Base-by-base conservation (phyloP, 768 basidiomycete species). In the Cantharellus anzutake region DNA sequence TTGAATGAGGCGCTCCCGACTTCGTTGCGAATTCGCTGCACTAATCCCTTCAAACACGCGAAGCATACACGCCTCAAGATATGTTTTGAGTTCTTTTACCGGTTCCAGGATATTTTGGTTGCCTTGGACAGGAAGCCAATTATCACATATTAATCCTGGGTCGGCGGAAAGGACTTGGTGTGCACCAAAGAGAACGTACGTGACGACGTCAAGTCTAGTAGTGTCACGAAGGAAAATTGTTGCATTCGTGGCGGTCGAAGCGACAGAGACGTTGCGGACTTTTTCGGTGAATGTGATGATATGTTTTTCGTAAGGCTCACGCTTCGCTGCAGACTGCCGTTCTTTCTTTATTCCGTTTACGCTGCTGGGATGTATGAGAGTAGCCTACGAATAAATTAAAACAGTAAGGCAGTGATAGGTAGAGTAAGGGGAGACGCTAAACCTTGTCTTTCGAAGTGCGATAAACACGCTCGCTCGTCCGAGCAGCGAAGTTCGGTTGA, bases 151-250 rank as follows among this genome's bases (percentile, higher is more conserved):
- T 56, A 97, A 69, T 3, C 90, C 88, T 16, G 78, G 76, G 42
- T 80, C 77, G 0, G 79, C 79, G 48, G 85, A 80, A 61, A 79
- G 71, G 39, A 92, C 76, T 56, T 82, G 78, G 69, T 88, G 81
- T 0, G 90, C 91, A 3, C 92, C 93, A 65, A 97, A 94, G 5
- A 97, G 75, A 69, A 94, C 76, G 68, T 92, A 94, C 3, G 83
- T 83, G 75, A 97, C 75, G 4, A 86, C 86, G 67, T 94, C 90
- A 35, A 97, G 72, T 51, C 82, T 81, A 0, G 89, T 92, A 7
- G 89, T 91, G 41, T 77, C 81, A 56, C 90, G 78, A 29, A 94
- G 74, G 68, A 77, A 84, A 56, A 79, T 89, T 65, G 82, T 80
- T 2, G 82, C 72, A 20, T 71, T 68, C 35, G 75, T 70, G 5